Percentiles rank a stretch among this genome's conserved stretches.
Evolutionary conservation across 805 yeast genomes (phyloP).

Genomic region (Schwanniomyces sp.): DNA sequence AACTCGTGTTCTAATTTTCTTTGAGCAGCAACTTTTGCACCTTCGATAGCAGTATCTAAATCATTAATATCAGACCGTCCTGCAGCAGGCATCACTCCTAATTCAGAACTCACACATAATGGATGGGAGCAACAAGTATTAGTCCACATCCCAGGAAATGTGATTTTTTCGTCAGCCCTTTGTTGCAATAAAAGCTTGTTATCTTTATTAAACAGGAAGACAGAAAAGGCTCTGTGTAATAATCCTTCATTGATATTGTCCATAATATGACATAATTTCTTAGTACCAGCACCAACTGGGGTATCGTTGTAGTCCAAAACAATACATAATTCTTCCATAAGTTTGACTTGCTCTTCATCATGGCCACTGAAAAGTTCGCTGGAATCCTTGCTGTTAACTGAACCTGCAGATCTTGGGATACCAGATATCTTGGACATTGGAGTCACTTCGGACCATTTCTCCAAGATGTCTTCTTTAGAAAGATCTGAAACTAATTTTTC

Average conservation of each 20-base stretch:
- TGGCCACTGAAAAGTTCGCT: constrained; percentile 69
- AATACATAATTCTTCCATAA: constrained; percentile 96
- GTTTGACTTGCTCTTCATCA: constrained; percentile 88
- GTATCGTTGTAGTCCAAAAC: constrained; percentile 84
- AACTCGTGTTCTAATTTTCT: constrained; percentile 92
- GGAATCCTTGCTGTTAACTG: constrained; percentile 22
- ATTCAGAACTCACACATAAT: constrained; percentile 74
- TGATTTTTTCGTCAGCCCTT: constrained; percentile 94
- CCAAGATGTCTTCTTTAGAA: constrained; percentile 48
- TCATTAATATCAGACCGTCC: constrained; percentile 21
- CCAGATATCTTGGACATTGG: constrained; percentile 64
- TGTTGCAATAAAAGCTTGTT: constrained; percentile 84
- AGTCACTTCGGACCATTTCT: constrained; percentile 64
- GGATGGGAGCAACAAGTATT: constrained; percentile 99
- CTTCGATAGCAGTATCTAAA: constrained; percentile 63
- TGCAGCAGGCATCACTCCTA: constrained; percentile 47
- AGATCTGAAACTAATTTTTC: constrained; percentile 55
- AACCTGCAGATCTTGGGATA: constrained; percentile 44
- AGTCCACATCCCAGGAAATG: constrained; percentile 97
- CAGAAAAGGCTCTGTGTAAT: constrained; percentile 93
- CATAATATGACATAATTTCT: constrained; percentile 88
- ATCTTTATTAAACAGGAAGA: constrained; percentile 82
- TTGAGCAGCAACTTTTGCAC: constrained; percentile 85
- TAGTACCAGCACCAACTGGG: constrained; percentile 92
- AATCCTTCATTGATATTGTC: constrained; percentile 81